Evolutionary conservation across 768 basidiomycete species (phyloP), one percentile per base, ranked within the genome.

Genomic region (Pisolithus orientalis): DNA sequence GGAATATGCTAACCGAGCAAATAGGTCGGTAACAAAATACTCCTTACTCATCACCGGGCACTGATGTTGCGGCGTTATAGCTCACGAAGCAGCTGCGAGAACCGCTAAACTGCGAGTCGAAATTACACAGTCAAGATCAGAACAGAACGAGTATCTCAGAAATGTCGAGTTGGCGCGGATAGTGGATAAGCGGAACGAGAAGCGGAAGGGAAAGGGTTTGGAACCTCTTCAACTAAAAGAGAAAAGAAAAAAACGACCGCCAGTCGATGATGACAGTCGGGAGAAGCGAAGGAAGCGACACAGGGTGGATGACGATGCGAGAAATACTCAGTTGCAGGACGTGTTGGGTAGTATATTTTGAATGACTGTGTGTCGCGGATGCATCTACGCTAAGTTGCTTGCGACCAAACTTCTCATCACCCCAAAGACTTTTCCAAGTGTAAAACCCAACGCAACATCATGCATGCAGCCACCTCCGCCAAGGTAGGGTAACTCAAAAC

Each of bases 1-100:
- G 96, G 96, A 84, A 88, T 69, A 96, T 96, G 95, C 75, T 99
- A 53, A 94, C 92, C 6, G 96, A 98, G 70, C 95, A 97, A 78
- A 86, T 99, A 60, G 93, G 95, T 95, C 13, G 11, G 34, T 5
- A 34, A 34, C 11, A 65, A 67, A 94, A 78, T 16, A 44, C 25
- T 31, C 27, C 44, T 28, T 42, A 24, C 50, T 49, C 32, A 13
- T 17, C 39, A 10, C 38, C 14, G 27, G 40, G 39, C 25, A 42
- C 59, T 64, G 16, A 59, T 50, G 13, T 21, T 21, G 49, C 38
- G 48, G 52, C 16, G 34, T 57, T n/a, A 47, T 21, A 98, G 96
- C 94, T 28, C 90, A 98, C 60, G 96, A 97, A 70, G 84, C 90
- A 8, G 94, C 93, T 16, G 75, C 90, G 16, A 92, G 94, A 62